Percentiles rank a stretch among this genome's conserved stretches.
Evolutionary conservation across 2,329 filamentous ascomycete species (phyloP).

Genomic region (Beauveria australis): DNA sequence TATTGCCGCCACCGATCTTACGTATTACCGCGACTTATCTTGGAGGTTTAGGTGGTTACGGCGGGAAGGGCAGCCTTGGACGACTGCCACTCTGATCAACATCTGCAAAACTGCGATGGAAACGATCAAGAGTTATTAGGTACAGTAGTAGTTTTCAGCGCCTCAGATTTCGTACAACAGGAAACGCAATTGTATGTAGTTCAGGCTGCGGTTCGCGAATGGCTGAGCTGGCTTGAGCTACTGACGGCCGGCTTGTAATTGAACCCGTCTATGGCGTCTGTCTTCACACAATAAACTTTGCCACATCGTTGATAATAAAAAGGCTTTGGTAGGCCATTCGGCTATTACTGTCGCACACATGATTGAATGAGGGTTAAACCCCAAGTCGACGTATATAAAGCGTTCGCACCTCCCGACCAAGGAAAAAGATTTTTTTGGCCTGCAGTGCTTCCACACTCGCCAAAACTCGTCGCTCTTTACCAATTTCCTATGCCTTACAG

Average conservation of each 20-base stretch:
- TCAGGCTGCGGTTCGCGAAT: not conserved
- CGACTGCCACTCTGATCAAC: not conserved
- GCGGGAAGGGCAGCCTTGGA: not conserved
- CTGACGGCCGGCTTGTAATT: not conserved
- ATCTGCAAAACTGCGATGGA: no score
- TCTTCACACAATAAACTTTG: no score
- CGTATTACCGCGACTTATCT: no score
- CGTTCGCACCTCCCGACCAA: not conserved
- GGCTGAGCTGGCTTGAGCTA: not conserved
- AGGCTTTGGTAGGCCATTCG: no score
- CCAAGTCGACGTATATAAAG: not conserved
- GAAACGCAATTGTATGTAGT: no score
- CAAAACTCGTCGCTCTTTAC: not conserved
- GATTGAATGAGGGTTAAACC: not conserved
- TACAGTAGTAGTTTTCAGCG: no score
- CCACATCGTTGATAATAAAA: not conserved
- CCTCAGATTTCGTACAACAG: no score
- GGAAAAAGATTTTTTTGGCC: not conserved
- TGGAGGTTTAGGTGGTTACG: no score
- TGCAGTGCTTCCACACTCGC: slow-evolving; percentile 4
- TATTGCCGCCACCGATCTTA: no score
- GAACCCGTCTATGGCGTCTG: not conserved
- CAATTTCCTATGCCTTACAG: not conserved
- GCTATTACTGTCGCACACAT: not conserved
- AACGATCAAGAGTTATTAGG: no score